phyloP scores from a whole-genome alignment of 768 basidiomycete species.

The Naganishia onofrii region DNA sequence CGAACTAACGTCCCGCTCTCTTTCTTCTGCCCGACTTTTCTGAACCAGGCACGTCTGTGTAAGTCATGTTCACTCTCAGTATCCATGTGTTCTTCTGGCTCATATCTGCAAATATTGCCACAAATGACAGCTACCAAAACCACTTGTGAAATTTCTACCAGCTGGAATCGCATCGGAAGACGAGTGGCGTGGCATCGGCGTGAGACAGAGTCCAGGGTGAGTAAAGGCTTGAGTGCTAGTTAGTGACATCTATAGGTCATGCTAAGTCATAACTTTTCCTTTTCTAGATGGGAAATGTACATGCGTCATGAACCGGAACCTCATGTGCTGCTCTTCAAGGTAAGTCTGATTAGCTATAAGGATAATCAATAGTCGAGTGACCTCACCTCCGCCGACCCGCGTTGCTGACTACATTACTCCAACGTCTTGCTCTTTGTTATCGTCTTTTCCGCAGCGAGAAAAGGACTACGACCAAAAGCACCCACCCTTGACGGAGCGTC shows the following conservation, averaged over 20 bases:
- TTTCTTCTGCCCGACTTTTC: not conserved
- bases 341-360: not conserved
- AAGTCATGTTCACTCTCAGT: not conserved
- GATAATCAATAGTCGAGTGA: not conserved
- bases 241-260: not conserved
- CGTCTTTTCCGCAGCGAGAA: conserved; percentile 22
- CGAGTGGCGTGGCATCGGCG: conserved; percentile 34
- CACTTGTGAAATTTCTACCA: conserved; percentile 32
- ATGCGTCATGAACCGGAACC: conserved; percentile 35
- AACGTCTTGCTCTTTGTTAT: not conserved
- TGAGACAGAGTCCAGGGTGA: conserved; percentile 33
- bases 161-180: conserved; percentile 31
- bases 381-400: not conserved
- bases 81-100: not conserved
- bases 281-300: conserved; percentile 32
- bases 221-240: not conserved
- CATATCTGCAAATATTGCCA: not conserved
- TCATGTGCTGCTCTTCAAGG: conserved; percentile 34
- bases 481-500: conserved; percentile 31
- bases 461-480: conserved; percentile 35
- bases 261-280: not conserved
- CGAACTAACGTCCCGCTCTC: not conserved
- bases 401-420: not conserved
- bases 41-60: conserved; percentile 6
- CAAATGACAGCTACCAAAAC: conserved; percentile 28